Conservation (phyloP, 176 grass and related monocot genomes). For the Panicum miliaceum region DNA sequence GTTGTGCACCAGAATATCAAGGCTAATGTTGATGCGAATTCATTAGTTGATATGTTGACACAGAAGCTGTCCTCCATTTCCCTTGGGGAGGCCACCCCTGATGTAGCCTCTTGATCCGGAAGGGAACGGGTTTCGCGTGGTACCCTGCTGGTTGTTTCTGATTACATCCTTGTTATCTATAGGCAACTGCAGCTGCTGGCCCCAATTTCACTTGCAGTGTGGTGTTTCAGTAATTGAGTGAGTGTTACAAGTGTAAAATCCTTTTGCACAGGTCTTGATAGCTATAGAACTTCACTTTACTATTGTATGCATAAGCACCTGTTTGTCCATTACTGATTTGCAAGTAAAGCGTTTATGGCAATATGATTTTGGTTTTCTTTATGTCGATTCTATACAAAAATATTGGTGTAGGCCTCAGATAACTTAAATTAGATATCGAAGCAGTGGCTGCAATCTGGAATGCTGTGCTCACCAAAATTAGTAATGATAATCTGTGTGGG, state of each 20-base stretch:
- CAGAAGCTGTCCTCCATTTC: constrained; percentile 48
- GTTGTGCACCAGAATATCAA: constrained; percentile 33
- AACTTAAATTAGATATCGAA: neutral
- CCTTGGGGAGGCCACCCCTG: constrained; percentile 17
- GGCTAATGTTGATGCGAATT: neutral
- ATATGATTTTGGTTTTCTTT: neutral
- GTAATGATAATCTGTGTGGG: neutral
- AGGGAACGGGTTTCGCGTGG: neutral
- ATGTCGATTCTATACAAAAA: neutral
- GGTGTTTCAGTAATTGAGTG: neutral
- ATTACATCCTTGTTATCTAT: constrained; percentile 36
- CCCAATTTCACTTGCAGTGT: neutral
- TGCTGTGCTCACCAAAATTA: neutral
- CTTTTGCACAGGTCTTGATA: constrained; percentile 19
- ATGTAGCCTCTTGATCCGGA: constrained; percentile 10
- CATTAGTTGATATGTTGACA: constrained; percentile 24
- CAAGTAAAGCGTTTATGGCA: neutral
- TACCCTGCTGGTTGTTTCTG: constrained; percentile 27
- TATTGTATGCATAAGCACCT: neutral
- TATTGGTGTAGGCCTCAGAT: neutral
- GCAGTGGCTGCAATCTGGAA: neutral
- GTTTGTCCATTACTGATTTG: constrained; percentile 8
- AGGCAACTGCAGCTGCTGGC: constrained; percentile 1
- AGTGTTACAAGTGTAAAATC: constrained; percentile 32
- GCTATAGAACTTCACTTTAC: neutral